A percentile compares a stretch with the other conserved stretches of the same genome.
phyloP scores from a whole-genome alignment of 345 rosid genomes.

The Salix udensis region DNA sequence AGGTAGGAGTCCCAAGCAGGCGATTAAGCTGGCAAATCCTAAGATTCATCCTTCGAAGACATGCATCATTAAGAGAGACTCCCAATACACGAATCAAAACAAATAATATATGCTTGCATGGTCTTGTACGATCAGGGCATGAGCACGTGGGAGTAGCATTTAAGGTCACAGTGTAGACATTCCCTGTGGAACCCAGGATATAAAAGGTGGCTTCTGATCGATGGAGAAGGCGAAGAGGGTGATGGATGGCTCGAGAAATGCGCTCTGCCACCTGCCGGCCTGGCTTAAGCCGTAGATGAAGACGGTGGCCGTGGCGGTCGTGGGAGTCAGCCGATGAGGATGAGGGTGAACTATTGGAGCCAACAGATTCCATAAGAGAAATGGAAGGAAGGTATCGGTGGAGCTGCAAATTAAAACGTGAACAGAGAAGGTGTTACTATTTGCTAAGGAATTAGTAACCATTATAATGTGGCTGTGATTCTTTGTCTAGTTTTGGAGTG shows the following conservation, averaged over 20 bases:
- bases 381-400: too few relatives aligned
- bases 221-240: constrained; percentile 63
- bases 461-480: constrained; percentile 23
- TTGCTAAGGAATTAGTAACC: neutral
- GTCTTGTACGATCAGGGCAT: constrained; percentile 78
- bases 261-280: constrained; percentile 55
- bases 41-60: constrained; percentile 58
- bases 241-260: constrained; percentile 63
- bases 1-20: constrained; percentile 43
- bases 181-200: constrained; percentile 77
- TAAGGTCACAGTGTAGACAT: constrained; percentile 72
- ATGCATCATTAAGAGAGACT: constrained; percentile 52
- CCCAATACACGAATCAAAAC: constrained; percentile 71
- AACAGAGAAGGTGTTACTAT: neutral
- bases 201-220: constrained; percentile 56
- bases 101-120: constrained; percentile 85
- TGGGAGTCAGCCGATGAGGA: neutral
- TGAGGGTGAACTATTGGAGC: constrained; percentile 36
- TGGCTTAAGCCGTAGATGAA: constrained; percentile 22
- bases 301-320: constrained; percentile 10
- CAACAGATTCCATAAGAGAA: constrained; percentile 44
- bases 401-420: neutral
- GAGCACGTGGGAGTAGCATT: constrained; percentile 59
- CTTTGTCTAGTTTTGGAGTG: constrained; percentile 35
- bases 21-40: constrained; percentile 57